These are phyloP conservation scores for Linum lewisii DNA, from an alignment of 345 rosid species.

Conservation along the genomic window DNA sequence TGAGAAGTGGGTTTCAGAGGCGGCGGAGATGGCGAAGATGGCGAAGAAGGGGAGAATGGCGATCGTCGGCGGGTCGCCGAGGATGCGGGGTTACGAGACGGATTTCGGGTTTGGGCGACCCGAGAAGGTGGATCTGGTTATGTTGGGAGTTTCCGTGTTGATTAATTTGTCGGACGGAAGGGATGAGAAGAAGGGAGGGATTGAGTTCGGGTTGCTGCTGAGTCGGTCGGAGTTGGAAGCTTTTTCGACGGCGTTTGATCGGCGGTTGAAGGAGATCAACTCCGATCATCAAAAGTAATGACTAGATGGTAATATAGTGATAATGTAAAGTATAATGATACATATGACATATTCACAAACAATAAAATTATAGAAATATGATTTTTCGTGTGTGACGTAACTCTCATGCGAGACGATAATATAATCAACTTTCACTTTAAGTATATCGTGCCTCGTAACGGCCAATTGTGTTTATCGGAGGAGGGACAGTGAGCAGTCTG, in stretches of 20 bases:
- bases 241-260: not conserved
- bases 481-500: too few species aligned
- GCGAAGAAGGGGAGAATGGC: conserved; percentile 4
- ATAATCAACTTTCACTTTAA: too few species aligned
- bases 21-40: too few species aligned
- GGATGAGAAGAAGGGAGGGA: conserved; percentile 18
- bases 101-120: conserved; percentile 28
- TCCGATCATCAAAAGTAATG: too few species aligned
- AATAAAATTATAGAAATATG: too few species aligned
- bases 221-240: not conserved
- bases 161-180: conserved; percentile 13
- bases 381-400: too few species aligned
- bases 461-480: too few species aligned
- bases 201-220: conserved; percentile 18
- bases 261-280: not conserved
- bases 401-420: too few species aligned
- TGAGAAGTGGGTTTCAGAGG: conserved; percentile 7
- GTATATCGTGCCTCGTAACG: too few species aligned
- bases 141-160: conserved; percentile 10
- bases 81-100: conserved; percentile 10
- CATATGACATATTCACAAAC: too few species aligned
- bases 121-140: conserved; percentile 13
- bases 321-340: too few species aligned
- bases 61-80: conserved; percentile 29
- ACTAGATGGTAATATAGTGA: too few species aligned